phyloP scores from a whole-genome alignment of 306 rosid species.

The Lathyrus aphaca region DNA sequence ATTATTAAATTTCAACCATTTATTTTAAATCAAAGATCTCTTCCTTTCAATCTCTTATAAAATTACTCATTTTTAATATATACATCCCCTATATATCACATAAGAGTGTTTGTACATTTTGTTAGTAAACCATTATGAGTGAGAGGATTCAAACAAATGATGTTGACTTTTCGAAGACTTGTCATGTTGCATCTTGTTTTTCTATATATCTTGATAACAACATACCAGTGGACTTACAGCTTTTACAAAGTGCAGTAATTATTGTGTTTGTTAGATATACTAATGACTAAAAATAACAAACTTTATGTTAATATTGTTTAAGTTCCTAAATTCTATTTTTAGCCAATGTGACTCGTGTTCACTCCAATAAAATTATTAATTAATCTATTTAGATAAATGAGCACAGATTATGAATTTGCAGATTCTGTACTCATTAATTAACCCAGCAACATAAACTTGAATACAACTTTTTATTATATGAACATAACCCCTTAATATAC shows the following conservation, averaged over 20 bases:
- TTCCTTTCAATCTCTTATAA: no score
- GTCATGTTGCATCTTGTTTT: not conserved
- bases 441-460: constrained; percentile 4
- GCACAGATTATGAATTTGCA: not conserved
- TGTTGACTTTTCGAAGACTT: not conserved
- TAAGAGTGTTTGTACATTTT: not conserved
- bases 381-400: no score
- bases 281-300: no score
- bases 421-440: no score
- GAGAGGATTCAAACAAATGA: not conserved
- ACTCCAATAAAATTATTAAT: no score
- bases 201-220: not conserved
- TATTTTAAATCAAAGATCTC: no score
- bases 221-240: not conserved
- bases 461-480: constrained; percentile 22
- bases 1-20: no score
- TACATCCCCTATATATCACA: no score
- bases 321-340: no score
- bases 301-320: no score
- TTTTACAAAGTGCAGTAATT: not conserved
- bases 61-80: no score
- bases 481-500: constrained; percentile 31
- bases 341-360: no score
- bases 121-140: not conserved
- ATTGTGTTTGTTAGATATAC: not conserved